Evolutionary conservation across 2,329 filamentous ascomycete genomes (phyloP), one percentile per base, ranked within the genome.

Genomic region (Grosmannia huntii): DNA sequence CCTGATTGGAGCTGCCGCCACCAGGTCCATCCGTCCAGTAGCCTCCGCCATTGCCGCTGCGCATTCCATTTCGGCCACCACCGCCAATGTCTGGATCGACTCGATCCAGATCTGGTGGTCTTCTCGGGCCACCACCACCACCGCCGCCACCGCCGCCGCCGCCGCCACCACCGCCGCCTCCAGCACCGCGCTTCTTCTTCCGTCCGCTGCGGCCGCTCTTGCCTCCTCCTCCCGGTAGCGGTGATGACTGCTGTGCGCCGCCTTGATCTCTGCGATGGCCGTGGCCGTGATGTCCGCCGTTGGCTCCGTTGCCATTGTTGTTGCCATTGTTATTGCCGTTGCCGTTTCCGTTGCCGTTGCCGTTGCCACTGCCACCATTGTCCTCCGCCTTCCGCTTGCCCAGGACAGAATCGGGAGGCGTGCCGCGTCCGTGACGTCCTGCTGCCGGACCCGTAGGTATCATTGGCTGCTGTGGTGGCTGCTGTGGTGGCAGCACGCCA

Each of bases 171-270:
- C 60, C 62, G n/a, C 58, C 61, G 21, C 55, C 55, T 1, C 59
- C 60, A 1, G 57, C 62, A 11, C 62, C 59, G 14, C 61, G 61
- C 62, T 62, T 64, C 59, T 64, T 63, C 28, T 62, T 64, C 10
- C 59, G 60, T 4, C 55, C 56, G 36, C 48, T 53, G 27, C 58
- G 57, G 16, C 58, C 33, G 28, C 25, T 57, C 16, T 57, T 57
- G 31, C 23, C 36, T 9, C 23, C 21, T 14, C 36, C 36, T 16
- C 14, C 33, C 44, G 16, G 53, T 50, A 49, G 31, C 23, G n/a
- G 53, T 50, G 44, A 6, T n/a, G 38, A 12, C 44, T 38, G 21
- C 51, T 52, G 27, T 23, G 21, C 33, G 12, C 21, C 25, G 33
- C 27, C 16, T 14, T 36, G 33, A 14, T 36, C 33, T 36, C 33